phyloP scores from a whole-genome alignment of 176 grass and related monocot species.

The Oryza glaberrima region DNA sequence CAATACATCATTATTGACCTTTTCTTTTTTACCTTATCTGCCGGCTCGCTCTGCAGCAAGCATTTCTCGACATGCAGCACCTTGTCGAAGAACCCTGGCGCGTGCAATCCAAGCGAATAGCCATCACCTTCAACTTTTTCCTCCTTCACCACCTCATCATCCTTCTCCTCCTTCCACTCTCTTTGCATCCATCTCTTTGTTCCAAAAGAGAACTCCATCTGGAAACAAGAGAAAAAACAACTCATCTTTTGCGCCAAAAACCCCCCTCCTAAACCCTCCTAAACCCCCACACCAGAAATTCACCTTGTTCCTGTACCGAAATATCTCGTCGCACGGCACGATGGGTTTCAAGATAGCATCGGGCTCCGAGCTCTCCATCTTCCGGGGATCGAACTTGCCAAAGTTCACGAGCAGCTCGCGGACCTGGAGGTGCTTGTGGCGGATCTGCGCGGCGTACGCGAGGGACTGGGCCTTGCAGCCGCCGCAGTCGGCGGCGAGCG shows the following conservation, averaged over 20 bases:
- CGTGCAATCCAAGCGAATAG: conserved; percentile 82
- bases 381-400: conserved; percentile 62
- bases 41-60: conserved; percentile 83
- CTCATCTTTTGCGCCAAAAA: conserved; percentile 36
- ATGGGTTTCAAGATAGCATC: conserved; percentile 68
- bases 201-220: conserved; percentile 99
- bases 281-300: conserved; percentile 37
- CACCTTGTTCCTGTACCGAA: conserved; percentile 95
- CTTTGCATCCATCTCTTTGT: conserved; percentile 72
- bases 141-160: conserved; percentile 5
- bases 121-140: conserved; percentile 34
- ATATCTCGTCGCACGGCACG: conserved; percentile 81
- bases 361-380: conserved; percentile 39
- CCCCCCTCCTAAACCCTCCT: background rate
- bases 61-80: conserved; percentile 80
- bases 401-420: conserved; percentile 81
- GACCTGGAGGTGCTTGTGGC: conserved; percentile 77
- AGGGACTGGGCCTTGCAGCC: conserved; percentile 95
- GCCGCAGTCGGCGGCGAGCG: conserved; percentile 74
- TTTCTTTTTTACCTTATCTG: conserved; percentile 68
- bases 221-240: conserved; percentile 28
- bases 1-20: background rate
- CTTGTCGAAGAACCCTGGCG: conserved; percentile 90
- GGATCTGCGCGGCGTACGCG: conserved; percentile 72
- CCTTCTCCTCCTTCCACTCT: conserved; percentile 47